phyloP scores from a whole-genome alignment of 2,329 filamentous ascomycete genomes.

The Fonsecaea erecta region DNA sequence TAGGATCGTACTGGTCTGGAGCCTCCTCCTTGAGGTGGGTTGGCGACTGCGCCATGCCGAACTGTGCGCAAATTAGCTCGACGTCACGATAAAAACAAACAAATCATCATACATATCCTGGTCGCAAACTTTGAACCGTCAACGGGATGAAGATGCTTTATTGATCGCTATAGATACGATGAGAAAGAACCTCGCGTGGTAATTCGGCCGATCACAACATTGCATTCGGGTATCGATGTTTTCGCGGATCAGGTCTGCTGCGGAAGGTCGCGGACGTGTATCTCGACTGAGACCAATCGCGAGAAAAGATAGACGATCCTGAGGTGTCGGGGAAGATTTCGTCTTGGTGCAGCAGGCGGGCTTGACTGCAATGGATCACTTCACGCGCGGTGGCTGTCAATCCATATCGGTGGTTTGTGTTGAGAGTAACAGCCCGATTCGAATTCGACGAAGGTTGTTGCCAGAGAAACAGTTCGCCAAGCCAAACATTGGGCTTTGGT shows the following conservation, averaged over 20 bases:
- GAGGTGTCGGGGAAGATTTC: constrained; percentile 7
- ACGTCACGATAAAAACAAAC: constrained; percentile 31
- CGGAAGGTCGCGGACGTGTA: constrained; percentile 18
- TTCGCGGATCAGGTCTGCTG: constrained; percentile 6
- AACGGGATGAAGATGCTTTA: constrained; percentile 21
- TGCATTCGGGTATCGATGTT: constrained; percentile 19
- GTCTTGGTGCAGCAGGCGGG: background rate
- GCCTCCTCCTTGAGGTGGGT: constrained; percentile 29
- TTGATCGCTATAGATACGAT: background rate
- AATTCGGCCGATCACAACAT: constrained; percentile 21
- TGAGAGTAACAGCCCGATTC: constrained; percentile 3
- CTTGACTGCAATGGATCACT: constrained; percentile 7
- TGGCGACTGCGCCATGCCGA: constrained; percentile 32
- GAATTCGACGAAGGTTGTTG: constrained; percentile 4
- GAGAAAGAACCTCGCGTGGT: background rate
- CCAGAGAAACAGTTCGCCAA: constrained; percentile 15
- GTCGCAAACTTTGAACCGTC: constrained; percentile 26
- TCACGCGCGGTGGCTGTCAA: constrained; percentile 10
- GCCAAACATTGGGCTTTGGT: background rate
- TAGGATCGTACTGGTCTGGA: constrained; percentile 23
- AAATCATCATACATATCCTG: constrained; percentile 14
- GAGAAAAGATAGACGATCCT: background rate
- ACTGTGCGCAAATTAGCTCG: constrained; percentile 29
- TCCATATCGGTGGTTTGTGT: constrained; percentile 18
- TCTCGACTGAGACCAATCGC: background rate